Conservation (phyloP, 1,139 yeast species). For the Saccharomyces hybrid region DNA sequence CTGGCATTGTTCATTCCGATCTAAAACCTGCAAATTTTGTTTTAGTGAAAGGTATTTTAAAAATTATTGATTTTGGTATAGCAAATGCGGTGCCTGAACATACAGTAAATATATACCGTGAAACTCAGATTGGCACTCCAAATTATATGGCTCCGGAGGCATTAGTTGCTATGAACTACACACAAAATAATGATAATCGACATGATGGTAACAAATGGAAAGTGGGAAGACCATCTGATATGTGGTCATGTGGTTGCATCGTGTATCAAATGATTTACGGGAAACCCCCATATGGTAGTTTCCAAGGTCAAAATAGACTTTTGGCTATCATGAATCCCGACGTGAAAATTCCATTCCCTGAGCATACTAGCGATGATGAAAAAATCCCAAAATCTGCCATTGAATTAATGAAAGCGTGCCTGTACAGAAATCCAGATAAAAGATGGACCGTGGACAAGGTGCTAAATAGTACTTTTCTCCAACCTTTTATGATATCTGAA, state of each 20-base stretch:
- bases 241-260: slow-evolving; percentile 98
- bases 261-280: slow-evolving; percentile 95
- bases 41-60: slow-evolving; percentile 75
- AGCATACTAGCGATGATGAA: slow-evolving; percentile 53
- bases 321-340: slow-evolving; percentile 85
- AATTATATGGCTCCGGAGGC: slow-evolving; percentile 99
- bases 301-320: slow-evolving; percentile 70
- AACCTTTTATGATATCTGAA: slow-evolving; percentile 67
- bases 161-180: slow-evolving; percentile 50
- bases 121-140: slow-evolving; percentile 91
- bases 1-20: slow-evolving; percentile 90
- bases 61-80: slow-evolving; percentile 92
- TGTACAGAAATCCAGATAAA: slow-evolving; percentile 61
- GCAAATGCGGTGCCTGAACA: slow-evolving; percentile 93
- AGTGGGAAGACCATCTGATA: slow-evolving; percentile 92
- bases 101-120: slow-evolving; percentile 83
- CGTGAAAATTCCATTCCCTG: slow-evolving; percentile 65
- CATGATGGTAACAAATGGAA: slow-evolving; percentile 59
- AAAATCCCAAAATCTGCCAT: slow-evolving; percentile 63
- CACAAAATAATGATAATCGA: slow-evolving; percentile 26
- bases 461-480: slow-evolving; percentile 52
- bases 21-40: slow-evolving; percentile 93
- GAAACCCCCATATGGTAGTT: slow-evolving; percentile 80
- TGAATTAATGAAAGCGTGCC: slow-evolving; percentile 65
- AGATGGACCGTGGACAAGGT: slow-evolving; percentile 63